Conservation (phyloP, 192 early-diverging fungal species). For the Phlyctochytrium arcticum region DNA sequence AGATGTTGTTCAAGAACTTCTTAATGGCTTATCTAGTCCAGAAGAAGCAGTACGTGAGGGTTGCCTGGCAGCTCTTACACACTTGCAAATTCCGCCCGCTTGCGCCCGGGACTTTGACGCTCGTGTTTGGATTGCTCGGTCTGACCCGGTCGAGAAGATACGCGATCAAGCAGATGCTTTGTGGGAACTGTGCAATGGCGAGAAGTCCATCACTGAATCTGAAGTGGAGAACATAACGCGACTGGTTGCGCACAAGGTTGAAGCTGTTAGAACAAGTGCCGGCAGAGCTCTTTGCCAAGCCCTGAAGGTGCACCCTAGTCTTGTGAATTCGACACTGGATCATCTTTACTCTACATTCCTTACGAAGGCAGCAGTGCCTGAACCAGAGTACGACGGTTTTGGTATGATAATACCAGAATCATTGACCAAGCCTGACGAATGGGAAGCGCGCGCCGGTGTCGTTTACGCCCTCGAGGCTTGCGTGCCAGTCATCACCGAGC, state of each 20-base stretch:
- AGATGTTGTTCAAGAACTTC: slow-evolving; percentile 53
- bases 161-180: slow-evolving; percentile 54
- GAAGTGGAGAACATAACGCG: slow-evolving; percentile 17
- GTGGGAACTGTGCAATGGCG: slow-evolving; percentile 55
- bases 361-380: slow-evolving; percentile 59
- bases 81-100: slow-evolving; percentile 27
- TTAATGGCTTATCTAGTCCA: slow-evolving; percentile 59
- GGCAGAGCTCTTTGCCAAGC: slow-evolving; percentile 61
- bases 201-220: neutral
- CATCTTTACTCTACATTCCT: slow-evolving; percentile 58
- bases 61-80: slow-evolving; percentile 60
- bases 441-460: slow-evolving; percentile 80
- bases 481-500: slow-evolving; percentile 52
- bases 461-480: slow-evolving; percentile 66
- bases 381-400: slow-evolving; percentile 85
- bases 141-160: slow-evolving; percentile 55
- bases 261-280: slow-evolving; percentile 57
- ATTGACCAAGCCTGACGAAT: slow-evolving; percentile 74
- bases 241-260: slow-evolving; percentile 43
- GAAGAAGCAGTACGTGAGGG: slow-evolving; percentile 66
- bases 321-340: slow-evolving; percentile 45
- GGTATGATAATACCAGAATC: slow-evolving; percentile 86
- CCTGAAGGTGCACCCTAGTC: slow-evolving; percentile 53
- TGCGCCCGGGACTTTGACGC: slow-evolving; percentile 57
- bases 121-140: slow-evolving; percentile 66